Percentiles rank a stretch among this genome's conserved stretches.
Evolutionary conservation across 805 yeast genomes (phyloP).

Genomic region (Metschnikowia kunwiensis): DNA sequence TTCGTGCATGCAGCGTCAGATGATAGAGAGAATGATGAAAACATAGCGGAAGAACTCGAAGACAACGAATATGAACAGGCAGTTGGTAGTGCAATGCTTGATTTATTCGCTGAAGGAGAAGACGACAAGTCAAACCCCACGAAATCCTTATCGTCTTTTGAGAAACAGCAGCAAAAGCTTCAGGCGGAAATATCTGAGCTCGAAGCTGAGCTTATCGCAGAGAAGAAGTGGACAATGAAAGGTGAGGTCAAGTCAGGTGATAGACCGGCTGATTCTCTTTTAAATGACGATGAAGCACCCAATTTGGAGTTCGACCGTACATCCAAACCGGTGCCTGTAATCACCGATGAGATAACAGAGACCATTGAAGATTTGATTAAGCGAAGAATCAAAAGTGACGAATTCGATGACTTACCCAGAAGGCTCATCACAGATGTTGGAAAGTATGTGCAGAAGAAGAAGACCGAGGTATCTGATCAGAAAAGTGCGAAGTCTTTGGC

Average conservation of each 20-base stretch:
- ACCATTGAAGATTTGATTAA: slow-evolving; percentile 84
- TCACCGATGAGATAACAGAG: slow-evolving; percentile 85
- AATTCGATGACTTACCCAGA: slow-evolving; percentile 82
- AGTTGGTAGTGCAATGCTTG: slow-evolving; percentile 58
- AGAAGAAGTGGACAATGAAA: slow-evolving; percentile 88
- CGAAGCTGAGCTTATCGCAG: slow-evolving; percentile 86
- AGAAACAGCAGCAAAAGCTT: slow-evolving; percentile 74
- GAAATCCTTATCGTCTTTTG: slow-evolving; percentile 64
- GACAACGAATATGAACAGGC: slow-evolving; percentile 65
- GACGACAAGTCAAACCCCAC: slow-evolving; percentile 23
- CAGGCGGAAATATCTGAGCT: slow-evolving; percentile 73
- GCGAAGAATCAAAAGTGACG: slow-evolving; percentile 68
- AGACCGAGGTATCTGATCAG: slow-evolving; percentile 72
- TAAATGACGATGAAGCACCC: slow-evolving; percentile 53
- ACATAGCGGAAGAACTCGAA: slow-evolving; percentile 33
- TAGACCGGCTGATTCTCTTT: slow-evolving; percentile 79
- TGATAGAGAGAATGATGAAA: slow-evolving; percentile 38
- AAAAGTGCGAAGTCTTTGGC: slow-evolving; percentile 88
- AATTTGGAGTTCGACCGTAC: slow-evolving; percentile 88
- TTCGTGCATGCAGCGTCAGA: slow-evolving; percentile 18
- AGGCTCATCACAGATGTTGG: slow-evolving; percentile 65
- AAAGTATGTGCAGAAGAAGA: slow-evolving; percentile 45
- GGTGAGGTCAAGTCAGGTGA: slow-evolving; percentile 86
- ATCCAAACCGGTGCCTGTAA: slow-evolving; percentile 93
- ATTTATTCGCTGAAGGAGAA: slow-evolving; percentile 46